Base-by-base conservation (phyloP, 2,329 filamentous ascomycete species). In the Metarhizium brunneum region DNA sequence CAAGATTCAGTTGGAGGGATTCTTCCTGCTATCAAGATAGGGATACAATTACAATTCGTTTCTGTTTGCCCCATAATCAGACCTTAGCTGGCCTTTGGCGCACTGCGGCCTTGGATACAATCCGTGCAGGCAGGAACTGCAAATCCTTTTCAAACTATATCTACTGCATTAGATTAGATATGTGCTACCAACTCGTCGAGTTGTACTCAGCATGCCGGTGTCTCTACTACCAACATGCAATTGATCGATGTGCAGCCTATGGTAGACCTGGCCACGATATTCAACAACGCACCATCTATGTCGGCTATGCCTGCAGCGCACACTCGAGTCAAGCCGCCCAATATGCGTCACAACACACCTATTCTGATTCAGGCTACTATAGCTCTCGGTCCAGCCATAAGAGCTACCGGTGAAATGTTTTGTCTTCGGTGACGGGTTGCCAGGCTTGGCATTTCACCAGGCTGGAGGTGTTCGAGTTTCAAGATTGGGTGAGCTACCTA, bases 121-220 rank as follows among this genome's bases (percentile, higher is more conserved):
- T 32, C 50, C 51, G 42, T 4, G 16, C 36, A 55, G 45, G 18
- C 51, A 45, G 29, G 38, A 25, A 53, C 38, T 43, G 32, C 49
- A 25, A 36, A 42, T 30, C 42, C 25, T 32, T n/a, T 47, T 18
- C 29, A 38, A 11, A 53, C 35, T 14, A 35, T n/a, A 10, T 49
- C 32, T 36, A 36, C 18, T 16, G 6, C n/a, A 16, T 18, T 18
- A 45, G 20, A 50, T 6, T 32, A 53, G 69, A 77, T 59, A 95
- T 96, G 91, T 96, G 91, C 68, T 92, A 90, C 67, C 88, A 92
- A 73, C 74, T 96, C 59, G 77, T 92, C 64, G 91, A 96, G 71
- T 80, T 89, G 57, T 96, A 91, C 76, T 85, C 90, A 55, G 88
- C 87, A 55, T 96, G 91, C 79, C 82, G 85, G 60, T 96, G 91